Base-by-base conservation (phyloP, 257 asterid species). In the Solanum bukasovii region DNA sequence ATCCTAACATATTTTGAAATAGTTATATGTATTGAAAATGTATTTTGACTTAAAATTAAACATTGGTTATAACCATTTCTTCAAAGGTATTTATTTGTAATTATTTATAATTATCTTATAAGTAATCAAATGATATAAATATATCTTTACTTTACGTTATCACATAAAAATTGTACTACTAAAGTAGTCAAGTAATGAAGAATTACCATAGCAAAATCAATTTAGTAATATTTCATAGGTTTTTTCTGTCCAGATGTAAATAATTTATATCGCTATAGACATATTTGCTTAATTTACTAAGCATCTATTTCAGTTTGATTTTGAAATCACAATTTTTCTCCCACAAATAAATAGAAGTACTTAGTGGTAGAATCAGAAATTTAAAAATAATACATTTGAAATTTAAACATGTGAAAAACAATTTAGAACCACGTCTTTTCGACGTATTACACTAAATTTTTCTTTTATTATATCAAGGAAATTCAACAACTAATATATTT, bases 31-130 rank as follows among this genome's bases (percentile, higher is more conserved):
- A 49, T 31, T 16, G 42, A 71, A 7, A 71, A 31, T 71, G 4
- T 72, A 4, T 9, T 6, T 72, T 18, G 44, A 34, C 8, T 9
- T 52, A 52, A 16, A 52, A 52, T 6, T 2, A 52, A 49, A 52
- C 23, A 52, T 52, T 16, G 63, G 23, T 6, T 52, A 52, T 52
- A 52, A 16, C 63, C 63, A 52, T 52, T 52, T 52, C 63, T 52
- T 16, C 63, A 16, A 52, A 0, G 63, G 23, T 52, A 52, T 52
- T 52, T 52, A 49, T 49, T 2, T 0, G 61, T 2, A 14, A 0
- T 2, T 13, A 0, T 46, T 7, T 7, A 0, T 31, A 7, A 70
- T 7, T 14, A 0, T 70, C 42, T 7, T 72, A 0, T 33, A 33
- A 33, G 1, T 72, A 1, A 4, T 5, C 3, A 0, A 1, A 72